Evolutionary conservation across 2,329 filamentous ascomycete species (phyloP).

Genomic region (Alternaria panax): DNA sequence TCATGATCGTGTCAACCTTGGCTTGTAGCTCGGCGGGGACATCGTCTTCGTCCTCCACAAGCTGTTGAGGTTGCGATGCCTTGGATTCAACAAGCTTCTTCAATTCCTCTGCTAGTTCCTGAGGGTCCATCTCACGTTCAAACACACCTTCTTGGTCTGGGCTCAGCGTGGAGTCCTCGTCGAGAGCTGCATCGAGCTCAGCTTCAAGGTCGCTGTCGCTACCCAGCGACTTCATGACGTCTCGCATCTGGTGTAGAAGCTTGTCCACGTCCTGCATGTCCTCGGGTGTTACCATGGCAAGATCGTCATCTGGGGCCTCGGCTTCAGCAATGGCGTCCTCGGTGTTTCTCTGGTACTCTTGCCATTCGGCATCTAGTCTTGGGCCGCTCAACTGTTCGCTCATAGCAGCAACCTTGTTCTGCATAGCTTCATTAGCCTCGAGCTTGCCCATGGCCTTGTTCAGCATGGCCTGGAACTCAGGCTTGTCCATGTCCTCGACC

Average conservation of each 20-base stretch:
- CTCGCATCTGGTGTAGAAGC: slow-evolving; percentile 36
- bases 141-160: slow-evolving; percentile 22
- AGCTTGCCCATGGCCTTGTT: slow-evolving; percentile 34
- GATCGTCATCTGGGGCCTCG: slow-evolving; percentile 13
- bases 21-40: slow-evolving; percentile 40
- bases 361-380: slow-evolving; percentile 24
- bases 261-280: slow-evolving; percentile 32
- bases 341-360: slow-evolving; percentile 18
- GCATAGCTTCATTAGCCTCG: slow-evolving; percentile 26
- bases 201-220: slow-evolving; percentile 27
- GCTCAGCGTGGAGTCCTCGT: slow-evolving; percentile 21
- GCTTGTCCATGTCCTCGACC: slow-evolving; percentile 25
- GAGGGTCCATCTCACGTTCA: slow-evolving; percentile 31
- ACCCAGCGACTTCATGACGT: slow-evolving; percentile 35
- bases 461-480: slow-evolving; percentile 32
- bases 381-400: slow-evolving; percentile 14
- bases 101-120: slow-evolving; percentile 32
- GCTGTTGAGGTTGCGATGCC: slow-evolving; percentile 5
- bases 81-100: slow-evolving; percentile 26
- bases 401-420: slow-evolving; percentile 29
- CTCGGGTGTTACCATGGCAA: slow-evolving; percentile 12
- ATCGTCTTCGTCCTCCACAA: slow-evolving; percentile 27
- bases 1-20: slow-evolving; percentile 45
- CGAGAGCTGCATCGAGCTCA: slow-evolving; percentile 32
- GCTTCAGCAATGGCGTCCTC: slow-evolving; percentile 18